Evolutionary conservation across 805 yeast species (phyloP).

Genomic region (Lipomyces japonicus): DNA sequence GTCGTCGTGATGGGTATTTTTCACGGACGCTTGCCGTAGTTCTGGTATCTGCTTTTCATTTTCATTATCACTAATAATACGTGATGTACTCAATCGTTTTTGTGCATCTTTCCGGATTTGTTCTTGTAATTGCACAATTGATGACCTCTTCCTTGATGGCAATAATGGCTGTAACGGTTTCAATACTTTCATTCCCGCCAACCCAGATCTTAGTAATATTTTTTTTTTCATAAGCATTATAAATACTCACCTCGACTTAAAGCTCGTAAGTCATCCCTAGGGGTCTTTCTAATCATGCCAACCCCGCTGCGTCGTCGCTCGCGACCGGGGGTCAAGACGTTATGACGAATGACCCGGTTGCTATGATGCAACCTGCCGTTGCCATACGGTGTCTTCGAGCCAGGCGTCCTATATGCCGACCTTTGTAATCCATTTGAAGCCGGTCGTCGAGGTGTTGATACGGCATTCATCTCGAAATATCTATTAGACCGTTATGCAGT

Average conservation of each 20-base stretch:
- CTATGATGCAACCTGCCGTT: neutral
- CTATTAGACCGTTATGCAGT: too few species aligned
- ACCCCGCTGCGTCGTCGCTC: constrained; percentile 14
- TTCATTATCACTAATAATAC: neutral
- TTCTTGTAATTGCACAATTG: too few species aligned
- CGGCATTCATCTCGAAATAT: too few species aligned
- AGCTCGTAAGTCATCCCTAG: constrained; percentile 22
- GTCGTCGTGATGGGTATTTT: neutral
- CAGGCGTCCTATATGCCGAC: constrained; percentile 3
- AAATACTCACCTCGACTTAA: constrained; percentile 15
- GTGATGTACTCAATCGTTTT: too few species aligned
- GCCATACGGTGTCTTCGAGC: constrained; percentile 6
- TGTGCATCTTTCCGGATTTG: too few species aligned
- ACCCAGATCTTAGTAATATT: too few species aligned
- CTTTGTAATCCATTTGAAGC: neutral
- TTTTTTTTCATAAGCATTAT: too few species aligned
- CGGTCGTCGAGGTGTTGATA: constrained; percentile 5
- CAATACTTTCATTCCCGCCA: too few species aligned
- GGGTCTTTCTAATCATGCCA: constrained; percentile 13
- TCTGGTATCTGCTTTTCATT: neutral
- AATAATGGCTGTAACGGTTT: too few species aligned
- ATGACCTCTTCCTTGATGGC: too few species aligned
- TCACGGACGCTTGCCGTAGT: neutral
- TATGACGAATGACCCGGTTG: constrained; percentile 8
- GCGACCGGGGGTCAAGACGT: constrained; percentile 24